Base-by-base conservation (phyloP, 225 moss, liverwort and hornwort genomes). In the Bryum argenteum region DNA sequence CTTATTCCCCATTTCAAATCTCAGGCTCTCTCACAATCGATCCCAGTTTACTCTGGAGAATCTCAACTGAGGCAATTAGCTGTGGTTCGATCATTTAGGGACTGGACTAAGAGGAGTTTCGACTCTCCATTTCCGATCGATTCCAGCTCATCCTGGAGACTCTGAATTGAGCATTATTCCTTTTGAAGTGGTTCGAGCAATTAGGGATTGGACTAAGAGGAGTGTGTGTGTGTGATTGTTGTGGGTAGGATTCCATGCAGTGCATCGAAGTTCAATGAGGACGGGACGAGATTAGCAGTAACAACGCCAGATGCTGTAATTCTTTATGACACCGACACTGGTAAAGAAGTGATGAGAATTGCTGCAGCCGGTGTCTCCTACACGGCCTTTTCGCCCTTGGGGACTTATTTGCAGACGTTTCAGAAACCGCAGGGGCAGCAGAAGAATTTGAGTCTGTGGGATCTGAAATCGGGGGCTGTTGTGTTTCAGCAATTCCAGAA, bases 331-430 rank as follows among this genome's bases (percentile, higher is more conserved):
- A 79, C 88, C 62, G 78, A 88, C 28, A 83, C 77, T 41, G 86
- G 79, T 45, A 89, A 86, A 71, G 78, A 92, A 71, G 61, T 91
- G 37, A 54, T 90, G n/a, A 82, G 78, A 64, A 70, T 98, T 54
- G 82, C 91, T 21, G 78, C 89, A 39, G 71, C 84, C 37, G 98
- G 92, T 61, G 87, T 91, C 18, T 73, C 84, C 61, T 89, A 85
- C 24, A 79, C 78, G 19, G 70, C 81, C 38, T 98, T 94, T 67
- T 90, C 94, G 26, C 94, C 98, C 10, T 74, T 67, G 57, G 98
- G 92, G 28, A 87, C 89, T n/a, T 94, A 92, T 77, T 76, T 98
- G 79, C 98, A 94, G 83, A 98, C 91, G 6, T 98, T 94, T 73
- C 98, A 92, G 11, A 92, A 92, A 78, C 88, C 94, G 60, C 74